Base-by-base conservation (phyloP, 2,329 filamentous ascomycete species). In the Curvularia sp. region DNA sequence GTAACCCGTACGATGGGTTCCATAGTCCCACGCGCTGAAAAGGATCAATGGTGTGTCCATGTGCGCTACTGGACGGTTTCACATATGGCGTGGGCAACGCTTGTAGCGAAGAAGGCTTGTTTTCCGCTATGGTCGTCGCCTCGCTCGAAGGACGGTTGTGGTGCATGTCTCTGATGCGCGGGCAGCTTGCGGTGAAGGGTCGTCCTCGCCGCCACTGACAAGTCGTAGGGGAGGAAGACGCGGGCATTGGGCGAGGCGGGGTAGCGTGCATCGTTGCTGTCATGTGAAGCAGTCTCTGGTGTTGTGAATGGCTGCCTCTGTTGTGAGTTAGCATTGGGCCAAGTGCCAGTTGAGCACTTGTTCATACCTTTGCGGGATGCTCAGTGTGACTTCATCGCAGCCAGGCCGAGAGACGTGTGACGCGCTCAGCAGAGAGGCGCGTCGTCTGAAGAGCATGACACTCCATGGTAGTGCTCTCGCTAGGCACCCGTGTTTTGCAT, bases 391-490 rank as follows among this genome's bases (percentile, higher is more conserved):
- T 49, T 65, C 57, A 65, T 56, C 36, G 64, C 53, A 53, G 51
- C 52, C 64, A 53, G 62, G 61, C 62, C 59, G 60, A 47, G 43
- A 48, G 43, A 57, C 41, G 52, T 60, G 46, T 58, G 64, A 65
- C 64, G 65, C 72, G 67, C 67, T 64, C 56, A 61, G 56, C 46
- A 67, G 53, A 55, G 67, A 61, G 66, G 63, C 70, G 69, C 73
- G 61, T 67, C 59, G 65, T 65, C 59, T 65, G 66, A 60, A 63
- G 61, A 70, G 70, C 74, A 77, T 76, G 64, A 60, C 69, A 61
- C 71, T 74, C 74, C 74, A 77, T 77, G 57, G 64, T 68, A 65
- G 67, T 70, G 71, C 71, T 69, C 64, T 63, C 28, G 49, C 59
- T 64, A 74, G 73, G 70, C 72, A 74, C 68, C 60, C 61, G 59